phyloP scores from a whole-genome alignment of 257 asterid genomes.

The Lavandula angustifolia region DNA sequence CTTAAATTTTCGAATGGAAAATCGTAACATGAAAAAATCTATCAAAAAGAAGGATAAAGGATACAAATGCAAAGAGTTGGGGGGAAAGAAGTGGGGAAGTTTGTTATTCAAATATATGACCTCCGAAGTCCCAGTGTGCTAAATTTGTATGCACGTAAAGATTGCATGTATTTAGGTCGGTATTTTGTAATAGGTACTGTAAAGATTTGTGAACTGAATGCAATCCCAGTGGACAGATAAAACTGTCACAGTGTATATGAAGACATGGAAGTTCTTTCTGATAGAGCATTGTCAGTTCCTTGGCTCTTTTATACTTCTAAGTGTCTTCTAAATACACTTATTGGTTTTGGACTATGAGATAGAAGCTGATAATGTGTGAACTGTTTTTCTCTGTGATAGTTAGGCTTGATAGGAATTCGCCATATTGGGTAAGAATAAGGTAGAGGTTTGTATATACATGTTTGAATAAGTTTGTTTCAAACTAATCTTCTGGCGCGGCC shows the following conservation, averaged over 20 bases:
- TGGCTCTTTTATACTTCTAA: neutral
- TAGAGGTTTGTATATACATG: conserved; percentile 2
- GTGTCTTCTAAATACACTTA: neutral
- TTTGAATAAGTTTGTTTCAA: neutral
- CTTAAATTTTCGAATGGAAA: neutral
- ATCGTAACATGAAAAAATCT: neutral
- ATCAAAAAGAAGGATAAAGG: conserved; percentile 3
- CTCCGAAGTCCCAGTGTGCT: neutral
- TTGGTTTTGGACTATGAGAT: neutral
- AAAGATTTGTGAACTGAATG: conserved; percentile 14
- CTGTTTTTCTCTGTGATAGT: neutral
- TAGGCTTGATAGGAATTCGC: neutral
- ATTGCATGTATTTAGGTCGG: neutral
- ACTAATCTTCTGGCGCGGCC: neutral
- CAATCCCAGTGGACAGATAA: neutral
- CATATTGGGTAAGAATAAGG: neutral
- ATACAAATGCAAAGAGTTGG: conserved; percentile 13
- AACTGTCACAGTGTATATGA: neutral
- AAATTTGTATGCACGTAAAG: neutral
- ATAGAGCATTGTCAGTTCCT: neutral
- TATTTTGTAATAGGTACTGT: neutral
- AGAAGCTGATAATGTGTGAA: neutral
- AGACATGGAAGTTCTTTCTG: conserved; percentile 13
- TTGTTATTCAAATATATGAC: neutral
- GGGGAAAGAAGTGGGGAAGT: neutral